Percentiles rank a stretch among this genome's conserved stretches.
Conservation (phyloP, 2,329 filamentous ascomycete genomes). For the Penicillium sp. region DNA sequence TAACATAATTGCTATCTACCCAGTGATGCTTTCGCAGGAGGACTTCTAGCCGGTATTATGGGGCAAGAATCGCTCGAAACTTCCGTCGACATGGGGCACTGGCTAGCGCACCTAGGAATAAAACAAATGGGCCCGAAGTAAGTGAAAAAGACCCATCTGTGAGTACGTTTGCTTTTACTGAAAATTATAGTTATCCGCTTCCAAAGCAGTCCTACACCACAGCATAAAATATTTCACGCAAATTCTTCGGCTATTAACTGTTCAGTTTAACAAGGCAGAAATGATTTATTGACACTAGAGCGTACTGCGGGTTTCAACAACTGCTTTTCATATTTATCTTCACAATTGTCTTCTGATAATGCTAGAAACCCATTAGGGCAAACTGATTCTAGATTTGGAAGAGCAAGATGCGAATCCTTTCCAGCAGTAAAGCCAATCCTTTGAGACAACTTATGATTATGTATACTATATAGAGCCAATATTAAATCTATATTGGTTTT, state of each 20-base stretch:
- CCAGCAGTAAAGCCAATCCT: too few relatives aligned
- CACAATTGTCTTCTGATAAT: background rate
- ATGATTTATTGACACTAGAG: background rate
- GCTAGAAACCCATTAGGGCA: background rate
- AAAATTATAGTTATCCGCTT: background rate
- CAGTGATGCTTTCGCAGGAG: background rate
- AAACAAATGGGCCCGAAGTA: background rate
- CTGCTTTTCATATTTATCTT: background rate
- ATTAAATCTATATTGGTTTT: too few relatives aligned
- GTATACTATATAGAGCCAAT: too few relatives aligned
- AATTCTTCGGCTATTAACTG: background rate
- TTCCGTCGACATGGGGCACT: background rate
- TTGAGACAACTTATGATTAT: too few relatives aligned
- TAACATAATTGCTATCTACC: background rate
- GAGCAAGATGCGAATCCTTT: too few relatives aligned
- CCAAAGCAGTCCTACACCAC: background rate
- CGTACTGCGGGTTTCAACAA: background rate
- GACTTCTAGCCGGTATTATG: background rate
- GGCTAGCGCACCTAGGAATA: background rate
- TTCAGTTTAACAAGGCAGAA: background rate
- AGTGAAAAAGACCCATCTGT: background rate
- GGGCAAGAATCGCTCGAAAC: background rate
- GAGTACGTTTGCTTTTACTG: background rate
- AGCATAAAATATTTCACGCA: background rate
- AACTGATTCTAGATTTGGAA: background rate